Base-by-base conservation (phyloP, 192 early-diverging fungal species). In the Coemansia biformis region DNA sequence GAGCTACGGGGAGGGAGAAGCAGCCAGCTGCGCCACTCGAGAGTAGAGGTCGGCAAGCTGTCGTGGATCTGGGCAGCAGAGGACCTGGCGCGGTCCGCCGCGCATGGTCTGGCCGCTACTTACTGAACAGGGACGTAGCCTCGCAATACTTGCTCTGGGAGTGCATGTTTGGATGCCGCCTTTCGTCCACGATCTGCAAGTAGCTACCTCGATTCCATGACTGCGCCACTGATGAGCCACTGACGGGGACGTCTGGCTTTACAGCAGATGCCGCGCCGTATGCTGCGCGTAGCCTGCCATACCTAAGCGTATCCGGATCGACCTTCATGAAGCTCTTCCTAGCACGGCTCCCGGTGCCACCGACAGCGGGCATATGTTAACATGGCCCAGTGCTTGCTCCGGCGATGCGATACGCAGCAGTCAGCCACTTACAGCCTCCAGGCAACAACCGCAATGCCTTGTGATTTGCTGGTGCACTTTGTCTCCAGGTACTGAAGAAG, bases 111-210 rank as follows among this genome's bases (percentile, higher is more conserved):
- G 26, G 1, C 9, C 23, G 24, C 18, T 15, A 40, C 64, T 42
- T 74, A 90, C 87, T 83, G 57, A 82, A 90, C 8, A 92, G 51
- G 0, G 89, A 91, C 6, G 81, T 57, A 1, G 86, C 82, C 54
- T 87, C 87, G 60, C 82, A 82, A 14, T 60, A 56, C 21, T 59
- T 80, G 4, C 69, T 69, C 34, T 71, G 77, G 48, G 61, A 78
- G 54, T 88, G 86, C 77, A 88, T 86, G 46, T 82, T 90, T n/a
- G 91, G 89, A 45, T 93, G 91, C 1, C 78, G 58, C 43, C 86
- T 83, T 18, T 80, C 61, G 32, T 83, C 75, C 51, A 93, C 90
- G 12, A 93, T 79, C 38, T 84, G 79, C 5, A 93, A 59, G 10
- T 90, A 90, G n/a, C 86, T 90, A 48, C 31, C 13, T 2, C 2